Base-by-base conservation (phyloP, 2,329 filamentous ascomycete genomes). In the Apiospora marii region DNA sequence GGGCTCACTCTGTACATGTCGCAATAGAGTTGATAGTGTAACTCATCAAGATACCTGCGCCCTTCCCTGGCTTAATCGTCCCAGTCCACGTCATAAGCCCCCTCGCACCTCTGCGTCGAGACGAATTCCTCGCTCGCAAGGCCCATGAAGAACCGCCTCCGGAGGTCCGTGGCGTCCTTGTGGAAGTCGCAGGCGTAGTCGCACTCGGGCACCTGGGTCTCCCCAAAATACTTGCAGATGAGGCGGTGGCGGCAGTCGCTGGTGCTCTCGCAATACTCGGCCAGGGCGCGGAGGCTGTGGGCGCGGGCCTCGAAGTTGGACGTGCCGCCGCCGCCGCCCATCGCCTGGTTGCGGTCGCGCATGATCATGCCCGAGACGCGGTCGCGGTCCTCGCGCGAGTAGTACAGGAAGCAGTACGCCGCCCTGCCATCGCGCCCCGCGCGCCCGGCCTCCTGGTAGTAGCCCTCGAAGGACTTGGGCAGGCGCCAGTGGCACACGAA, bases 401-500 rank as follows among this genome's bases (percentile, higher is more conserved):
- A 98, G 82, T 98, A 98, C 71, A 98, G 85, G 71, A 98, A 94
- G 79, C 95, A 98, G 74, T 93, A 90, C 44, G 93, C 92, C 0
- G 95, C 95, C 74, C 96, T 95, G 34, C 94, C 94, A 77, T 98
- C 96, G 53, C 96, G 90, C 0, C 96, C 96, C 7, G 95, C 96
- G 51, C 96, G 92, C 0, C 96, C 96, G 1, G 94, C 95, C 86
- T 98, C 96, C 83, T 98, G 96, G 78, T 98, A 98, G 80, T 96
- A 98, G 0, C 95, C 94, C 81, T 98, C 96, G 80, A 98, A 98
- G 3, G 93, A 96, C 80, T 97, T 97, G 13, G 96, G 94, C 13
- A 98, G 88, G 73, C 94, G 93, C 95, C 96, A 98, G 82, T 98
- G 96, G 1, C 96, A 91, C 0, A 98, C 95, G 78, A 98, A 98